Base-by-base conservation (phyloP, 495 filamentous ascomycete genomes). In the Aspergillus haitiensis region DNA sequence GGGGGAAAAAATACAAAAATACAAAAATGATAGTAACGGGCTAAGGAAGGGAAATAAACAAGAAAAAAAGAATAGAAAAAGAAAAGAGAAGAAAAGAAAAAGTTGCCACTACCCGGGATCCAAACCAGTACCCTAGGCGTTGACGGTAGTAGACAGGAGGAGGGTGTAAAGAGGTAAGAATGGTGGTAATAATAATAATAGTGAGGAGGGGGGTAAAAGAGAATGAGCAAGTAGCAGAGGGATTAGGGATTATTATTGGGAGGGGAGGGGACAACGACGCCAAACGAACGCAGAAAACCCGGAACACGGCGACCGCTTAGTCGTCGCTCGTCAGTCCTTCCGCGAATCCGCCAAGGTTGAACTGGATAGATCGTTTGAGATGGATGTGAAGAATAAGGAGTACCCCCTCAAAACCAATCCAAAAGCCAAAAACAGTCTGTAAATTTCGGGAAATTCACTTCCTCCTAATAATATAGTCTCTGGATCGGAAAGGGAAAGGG, bases 301-400 rank as follows among this genome's bases (percentile, higher is more conserved):
- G 55, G 60, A 53, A 62, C 39, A 49, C 46, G 42, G 49, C 56
- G 56, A 63, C 64, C 64, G 64, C 64, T 60, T 63, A 63, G 59
- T 61, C 27, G 47, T 46, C 39, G 11, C n/a, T 49, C 48, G 21
- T 36, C 34, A 40, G 42, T 47, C 50, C 55, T 51, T 49, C 58
- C 50, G 49, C 39, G 35, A 46, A 53, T 54, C 63, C 58, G 49
- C 58, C 48, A 56, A 45, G 49, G 33, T 15, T 21, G 55, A 44
- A 63, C 47, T 56, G 36, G 62, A 64, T 60, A 61, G 58, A 59
- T 64, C 59, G 55, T 50, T 60, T 58, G 50, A 58, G 56, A 49
- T 37, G 47, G 50, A 15, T 12, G 27, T 56, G 3, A 45, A 55
- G 18, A 6, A 35, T 52, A 40, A 51, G 48, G 5, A 51, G 21